A percentile compares a stretch with the other conserved stretches of the same genome.
Conservation (phyloP, 352 stramenopile genomes). For the Aphanomyces stellatus region DNA sequence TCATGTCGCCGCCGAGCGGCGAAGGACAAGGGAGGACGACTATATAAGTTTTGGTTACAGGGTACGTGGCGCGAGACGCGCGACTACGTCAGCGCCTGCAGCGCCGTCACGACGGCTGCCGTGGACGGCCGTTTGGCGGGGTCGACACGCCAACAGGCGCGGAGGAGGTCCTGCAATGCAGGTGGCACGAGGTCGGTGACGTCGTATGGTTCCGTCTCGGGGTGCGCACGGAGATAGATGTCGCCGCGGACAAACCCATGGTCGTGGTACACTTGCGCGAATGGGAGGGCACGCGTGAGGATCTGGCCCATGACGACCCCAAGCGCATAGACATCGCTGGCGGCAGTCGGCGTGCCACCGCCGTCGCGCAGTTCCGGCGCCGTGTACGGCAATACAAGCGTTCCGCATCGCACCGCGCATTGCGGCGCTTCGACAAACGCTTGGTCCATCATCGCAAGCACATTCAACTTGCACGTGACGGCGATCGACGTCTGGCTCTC, state of each 20-base stretch:
- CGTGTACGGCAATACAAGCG: not conserved
- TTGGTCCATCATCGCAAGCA: conserved; percentile 7
- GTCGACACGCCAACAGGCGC: not conserved
- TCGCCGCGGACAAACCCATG: conserved; percentile 15
- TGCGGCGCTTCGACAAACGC: not conserved
- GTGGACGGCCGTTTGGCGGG: not conserved
- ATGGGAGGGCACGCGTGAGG: not conserved
- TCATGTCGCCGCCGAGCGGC: too few relatives aligned
- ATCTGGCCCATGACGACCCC: conserved; percentile 7
- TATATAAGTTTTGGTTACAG: too few relatives aligned
- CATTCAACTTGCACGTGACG: conserved; percentile 12
- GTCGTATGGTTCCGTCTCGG: not conserved
- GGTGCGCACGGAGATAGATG: not conserved
- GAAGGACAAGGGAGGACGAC: too few relatives aligned
- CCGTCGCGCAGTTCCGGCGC: not conserved
- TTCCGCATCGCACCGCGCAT: not conserved
- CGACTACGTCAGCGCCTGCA: too few relatives aligned
- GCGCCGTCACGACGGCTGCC: not conserved
- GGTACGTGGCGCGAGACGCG: too few relatives aligned
- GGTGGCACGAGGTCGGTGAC: not conserved
- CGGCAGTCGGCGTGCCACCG: not conserved
- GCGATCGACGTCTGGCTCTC: not conserved
- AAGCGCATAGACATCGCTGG: conserved; percentile 7
- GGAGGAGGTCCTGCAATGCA: not conserved
- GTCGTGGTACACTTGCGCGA: not conserved